phyloP scores from a whole-genome alignment of 768 basidiomycete genomes.

The Agrocybe pediades region DNA sequence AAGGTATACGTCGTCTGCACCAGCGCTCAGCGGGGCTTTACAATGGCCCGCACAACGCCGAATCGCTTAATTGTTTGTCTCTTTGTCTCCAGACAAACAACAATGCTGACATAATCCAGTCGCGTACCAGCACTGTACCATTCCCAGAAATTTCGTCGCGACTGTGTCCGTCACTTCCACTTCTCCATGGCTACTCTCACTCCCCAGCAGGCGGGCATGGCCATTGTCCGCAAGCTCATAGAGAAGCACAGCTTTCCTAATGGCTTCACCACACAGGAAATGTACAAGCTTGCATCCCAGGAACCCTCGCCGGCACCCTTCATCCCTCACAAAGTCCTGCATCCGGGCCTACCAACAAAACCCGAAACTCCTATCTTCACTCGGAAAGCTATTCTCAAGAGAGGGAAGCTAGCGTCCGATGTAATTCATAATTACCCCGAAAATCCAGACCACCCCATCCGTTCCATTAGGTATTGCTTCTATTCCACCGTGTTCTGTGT shows the following conservation, averaged over 20 bases:
- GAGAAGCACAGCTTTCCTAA: constrained; percentile 23
- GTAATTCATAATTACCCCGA: constrained; percentile 28
- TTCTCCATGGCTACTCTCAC: constrained; percentile 15
- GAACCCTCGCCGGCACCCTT: constrained; percentile 31
- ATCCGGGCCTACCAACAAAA: neutral
- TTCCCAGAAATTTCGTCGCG: neutral
- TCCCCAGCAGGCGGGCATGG: constrained; percentile 19
- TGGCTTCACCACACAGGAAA: constrained; percentile 37
- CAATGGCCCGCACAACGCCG: constrained; percentile 24
- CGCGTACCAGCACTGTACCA: constrained; percentile 1
- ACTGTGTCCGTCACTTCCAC: constrained; percentile 1
- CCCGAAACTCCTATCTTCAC: neutral
- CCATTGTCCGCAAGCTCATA: constrained; percentile 34
- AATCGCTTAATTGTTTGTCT: constrained; percentile 14
- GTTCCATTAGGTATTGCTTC: constrained; percentile 48
- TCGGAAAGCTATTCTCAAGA: neutral
- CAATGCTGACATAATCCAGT: constrained; percentile 6
- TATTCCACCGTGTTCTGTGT: neutral
- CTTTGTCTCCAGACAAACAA: constrained; percentile 6
- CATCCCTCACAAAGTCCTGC: constrained; percentile 8
- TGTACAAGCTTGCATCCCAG: constrained; percentile 36
- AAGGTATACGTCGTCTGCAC: constrained; percentile 17
- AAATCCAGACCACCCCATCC: constrained; percentile 47
- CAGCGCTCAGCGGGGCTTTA: constrained; percentile 15
- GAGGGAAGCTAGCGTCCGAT: neutral